Conservation (phyloP, 495 filamentous ascomycete species). For the Opeltia flavorubescens region DNA sequence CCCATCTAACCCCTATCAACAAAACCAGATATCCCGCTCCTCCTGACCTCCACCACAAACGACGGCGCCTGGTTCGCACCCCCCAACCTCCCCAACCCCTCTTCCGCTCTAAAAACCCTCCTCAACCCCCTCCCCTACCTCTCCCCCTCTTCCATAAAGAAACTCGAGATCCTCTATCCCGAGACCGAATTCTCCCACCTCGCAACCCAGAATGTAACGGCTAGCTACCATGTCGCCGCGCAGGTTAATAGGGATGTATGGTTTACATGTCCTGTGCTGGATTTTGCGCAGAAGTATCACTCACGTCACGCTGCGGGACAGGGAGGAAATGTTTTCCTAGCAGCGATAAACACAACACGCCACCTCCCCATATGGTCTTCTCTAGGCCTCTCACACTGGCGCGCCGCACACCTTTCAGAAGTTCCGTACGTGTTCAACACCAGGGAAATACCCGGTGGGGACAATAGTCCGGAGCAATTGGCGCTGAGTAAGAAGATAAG, state of each 20-base stretch:
- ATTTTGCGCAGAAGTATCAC: conserved; percentile 23
- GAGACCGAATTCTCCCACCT: conserved; percentile 22
- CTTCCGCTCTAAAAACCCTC: background rate
- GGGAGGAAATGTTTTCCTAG: conserved; percentile 19
- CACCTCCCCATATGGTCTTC: conserved; percentile 19
- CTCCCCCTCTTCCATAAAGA: background rate
- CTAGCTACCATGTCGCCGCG: conserved; percentile 30
- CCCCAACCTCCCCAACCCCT: background rate
- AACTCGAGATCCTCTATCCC: conserved; percentile 22
- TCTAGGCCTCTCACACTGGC: conserved; percentile 21
- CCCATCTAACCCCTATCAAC: no score
- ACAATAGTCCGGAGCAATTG: conserved; percentile 14
- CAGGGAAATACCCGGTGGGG: conserved; percentile 9
- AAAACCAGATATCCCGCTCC: background rate
- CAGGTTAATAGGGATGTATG: conserved; percentile 31
- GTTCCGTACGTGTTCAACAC: conserved; percentile 31
- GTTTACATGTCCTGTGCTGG: conserved; percentile 30
- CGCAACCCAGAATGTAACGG: conserved; percentile 13
- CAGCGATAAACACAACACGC: conserved; percentile 31
- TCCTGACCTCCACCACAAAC: background rate
- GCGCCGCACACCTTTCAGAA: conserved; percentile 30
- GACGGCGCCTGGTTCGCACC: background rate
- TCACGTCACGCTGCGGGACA: conserved; percentile 16
- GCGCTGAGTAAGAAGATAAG: conserved; percentile 8
- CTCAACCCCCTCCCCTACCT: background rate